phyloP scores from a whole-genome alignment of 495 filamentous ascomycete genomes.

The Penicillium atrosanguineum region DNA sequence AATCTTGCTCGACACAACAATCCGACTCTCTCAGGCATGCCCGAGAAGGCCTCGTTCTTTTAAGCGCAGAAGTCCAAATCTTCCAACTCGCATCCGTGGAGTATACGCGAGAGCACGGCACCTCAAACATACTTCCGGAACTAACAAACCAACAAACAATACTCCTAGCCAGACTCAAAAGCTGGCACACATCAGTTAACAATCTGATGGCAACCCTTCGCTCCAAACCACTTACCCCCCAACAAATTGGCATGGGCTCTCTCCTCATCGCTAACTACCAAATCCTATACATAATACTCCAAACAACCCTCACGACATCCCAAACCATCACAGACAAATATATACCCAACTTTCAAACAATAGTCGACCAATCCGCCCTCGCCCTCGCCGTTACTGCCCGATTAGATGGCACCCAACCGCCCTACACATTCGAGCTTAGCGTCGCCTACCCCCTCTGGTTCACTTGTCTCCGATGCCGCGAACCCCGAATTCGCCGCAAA shows the following conservation, averaged over 20 bases:
- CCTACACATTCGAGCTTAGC: slow-evolving; percentile 31
- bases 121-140: slow-evolving; percentile 4
- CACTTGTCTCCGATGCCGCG: slow-evolving; percentile 28
- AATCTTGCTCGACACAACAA: background rate
- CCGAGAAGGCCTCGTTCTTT: slow-evolving; percentile 8
- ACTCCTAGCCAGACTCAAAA: slow-evolving; percentile 11
- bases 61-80: slow-evolving; percentile 19
- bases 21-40: slow-evolving; percentile 20
- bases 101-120: slow-evolving; percentile 8
- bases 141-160: slow-evolving; percentile 10
- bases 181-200: slow-evolving; percentile 27
- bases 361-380: slow-evolving; percentile 27
- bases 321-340: slow-evolving; percentile 22
- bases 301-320: slow-evolving; percentile 10
- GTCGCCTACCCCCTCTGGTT: slow-evolving; percentile 26
- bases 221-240: slow-evolving; percentile 8
- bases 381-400: slow-evolving; percentile 10
- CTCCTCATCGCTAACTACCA: slow-evolving; percentile 29
- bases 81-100: slow-evolving; percentile 17
- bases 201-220: slow-evolving; percentile 14
- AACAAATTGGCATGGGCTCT: slow-evolving; percentile 15
- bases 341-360: slow-evolving; percentile 20
- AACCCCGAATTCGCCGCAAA: slow-evolving; percentile 21
- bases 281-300: slow-evolving; percentile 20
- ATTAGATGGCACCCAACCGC: slow-evolving; percentile 25